Evolutionary conservation across 2,329 filamentous ascomycete species (phyloP), one percentile per base, ranked within the genome.

Genomic region (Intubia oerlemansii): DNA sequence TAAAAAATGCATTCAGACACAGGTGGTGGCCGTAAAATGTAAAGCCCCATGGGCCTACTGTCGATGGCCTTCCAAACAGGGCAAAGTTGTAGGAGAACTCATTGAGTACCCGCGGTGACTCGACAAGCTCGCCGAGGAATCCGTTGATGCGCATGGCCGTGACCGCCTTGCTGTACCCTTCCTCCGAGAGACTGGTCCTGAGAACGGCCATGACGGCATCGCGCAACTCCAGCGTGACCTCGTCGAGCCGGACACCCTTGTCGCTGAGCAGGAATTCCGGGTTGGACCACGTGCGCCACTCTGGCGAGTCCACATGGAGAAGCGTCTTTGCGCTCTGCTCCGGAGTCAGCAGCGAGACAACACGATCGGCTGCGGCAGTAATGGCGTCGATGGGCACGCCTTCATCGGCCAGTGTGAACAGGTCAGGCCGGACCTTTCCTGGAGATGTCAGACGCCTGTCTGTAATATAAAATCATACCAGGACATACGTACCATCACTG

Each of bases 21-120:
- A 85, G 56, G 39, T 85, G 78, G 44, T 85, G 78, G 6, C 78
- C 78, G 48, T 81, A 85, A 41, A 81, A 67, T 0, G 66, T 64
- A 48, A 66, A 77, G 1, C 75, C 76, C 76, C 76, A 82, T 0
- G 74, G 68, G 3, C 49, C 38, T 0, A 52, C 52, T 0, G 50
- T 43, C 0, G 66, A 70, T 0, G 72, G 72, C 5, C 10, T 7
- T 12, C 32, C 28, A n/a, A 10, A 31, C 4, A 33, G 28, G 12
- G 16, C 32, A 25, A 33, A 33, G 28, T 30, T 81, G 57, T 82
- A 82, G 2, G 69, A 77, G 49, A 62, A 66, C 44, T 79, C 65
- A 49, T 80, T 81, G 61, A 77, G 67, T 29, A 82, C 62, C 5
- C 50, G 45, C 0, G 64, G 59, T 0, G 66, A 57, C 19, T 64